Evolutionary conservation across 2,329 filamentous ascomycete species (phyloP).

Genomic region (Aureobasidium lini): DNA sequence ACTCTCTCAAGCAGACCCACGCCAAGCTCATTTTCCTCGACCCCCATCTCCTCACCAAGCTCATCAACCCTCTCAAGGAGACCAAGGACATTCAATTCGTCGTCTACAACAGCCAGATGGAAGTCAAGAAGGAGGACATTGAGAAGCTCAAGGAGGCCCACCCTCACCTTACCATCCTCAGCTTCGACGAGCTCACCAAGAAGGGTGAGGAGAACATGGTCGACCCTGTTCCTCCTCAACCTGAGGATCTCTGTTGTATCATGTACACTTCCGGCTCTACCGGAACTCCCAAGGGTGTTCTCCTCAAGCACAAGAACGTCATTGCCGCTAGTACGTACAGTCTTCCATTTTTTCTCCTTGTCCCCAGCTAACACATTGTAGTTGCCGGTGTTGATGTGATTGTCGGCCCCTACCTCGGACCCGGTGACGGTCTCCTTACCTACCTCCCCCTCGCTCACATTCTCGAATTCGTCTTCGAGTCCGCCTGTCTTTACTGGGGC

Average conservation of each 20-base stretch:
- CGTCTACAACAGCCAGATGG: slow-evolving; percentile 48
- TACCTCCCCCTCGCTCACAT: slow-evolving; percentile 95
- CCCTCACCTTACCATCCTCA: slow-evolving; percentile 45
- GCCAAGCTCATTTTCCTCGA: slow-evolving; percentile 82
- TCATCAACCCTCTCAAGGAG: slow-evolving; percentile 48
- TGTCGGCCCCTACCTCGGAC: slow-evolving; percentile 69
- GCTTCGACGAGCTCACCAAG: slow-evolving; percentile 49
- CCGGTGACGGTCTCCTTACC: slow-evolving; percentile 72
- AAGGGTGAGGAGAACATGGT: slow-evolving; percentile 58
- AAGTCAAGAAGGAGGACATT: slow-evolving; percentile 46
- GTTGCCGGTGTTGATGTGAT: slow-evolving; percentile 73
- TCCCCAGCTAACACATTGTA: slow-evolving; percentile 19
- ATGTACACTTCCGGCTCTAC: slow-evolving; percentile 84
- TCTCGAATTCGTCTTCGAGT: slow-evolving; percentile 93
- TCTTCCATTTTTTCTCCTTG: background rate
- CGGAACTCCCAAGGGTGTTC: slow-evolving; percentile 80
- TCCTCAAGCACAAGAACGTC: slow-evolving; percentile 72
- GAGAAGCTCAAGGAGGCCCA: slow-evolving; percentile 48
- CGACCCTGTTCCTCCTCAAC: slow-evolving; percentile 62
- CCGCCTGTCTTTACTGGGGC: slow-evolving; percentile 79
- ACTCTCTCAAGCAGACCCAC: slow-evolving; percentile 75
- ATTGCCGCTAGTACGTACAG: slow-evolving; percentile 62
- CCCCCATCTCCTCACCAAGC: slow-evolving; percentile 57
- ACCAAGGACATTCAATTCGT: slow-evolving; percentile 50
- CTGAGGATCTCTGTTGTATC: slow-evolving; percentile 73